A percentile compares a stretch with the other conserved stretches of the same genome.
phyloP scores from a whole-genome alignment of 345 rosid genomes.

The Gossypium turneri region DNA sequence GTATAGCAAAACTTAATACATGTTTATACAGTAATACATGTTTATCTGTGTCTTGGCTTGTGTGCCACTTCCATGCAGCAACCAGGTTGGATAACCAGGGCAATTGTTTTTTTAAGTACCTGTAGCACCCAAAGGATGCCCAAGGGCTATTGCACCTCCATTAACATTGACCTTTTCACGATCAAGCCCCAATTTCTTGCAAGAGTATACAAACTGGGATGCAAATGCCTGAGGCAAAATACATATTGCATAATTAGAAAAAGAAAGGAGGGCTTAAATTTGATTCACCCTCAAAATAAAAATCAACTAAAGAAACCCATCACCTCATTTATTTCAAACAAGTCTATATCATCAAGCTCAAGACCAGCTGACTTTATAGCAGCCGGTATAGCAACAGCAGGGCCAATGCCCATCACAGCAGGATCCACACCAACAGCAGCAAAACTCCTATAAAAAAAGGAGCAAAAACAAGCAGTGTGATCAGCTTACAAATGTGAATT shows the following conservation, averaged over 20 bases:
- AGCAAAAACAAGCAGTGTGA: neutral
- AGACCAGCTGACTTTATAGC: conserved; percentile 84
- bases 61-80: neutral
- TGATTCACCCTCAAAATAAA: neutral
- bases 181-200: conserved; percentile 74
- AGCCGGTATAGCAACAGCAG: conserved; percentile 92
- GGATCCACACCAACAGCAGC: conserved; percentile 97
- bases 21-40: neutral
- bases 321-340: conserved; percentile 96
- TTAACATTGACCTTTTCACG: conserved; percentile 77
- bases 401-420: conserved; percentile 91
- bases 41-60: neutral
- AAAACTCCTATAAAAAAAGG: conserved; percentile 61
- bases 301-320: neutral
- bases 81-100: neutral
- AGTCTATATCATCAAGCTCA: conserved; percentile 54
- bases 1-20: neutral
- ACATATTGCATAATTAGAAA: neutral
- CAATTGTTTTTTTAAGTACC: conserved; percentile 32
- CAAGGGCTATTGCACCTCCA: conserved; percentile 94
- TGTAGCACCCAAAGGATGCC: conserved; percentile 97
- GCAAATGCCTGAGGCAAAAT: conserved; percentile 76
- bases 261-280: neutral
- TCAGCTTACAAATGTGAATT: no score
- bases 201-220: conserved; percentile 80